These are phyloP conservation scores for Ganoderma lucidum DNA, from an alignment of 1,284 basidiomycete genomes.

Conservation along the genomic window DNA sequence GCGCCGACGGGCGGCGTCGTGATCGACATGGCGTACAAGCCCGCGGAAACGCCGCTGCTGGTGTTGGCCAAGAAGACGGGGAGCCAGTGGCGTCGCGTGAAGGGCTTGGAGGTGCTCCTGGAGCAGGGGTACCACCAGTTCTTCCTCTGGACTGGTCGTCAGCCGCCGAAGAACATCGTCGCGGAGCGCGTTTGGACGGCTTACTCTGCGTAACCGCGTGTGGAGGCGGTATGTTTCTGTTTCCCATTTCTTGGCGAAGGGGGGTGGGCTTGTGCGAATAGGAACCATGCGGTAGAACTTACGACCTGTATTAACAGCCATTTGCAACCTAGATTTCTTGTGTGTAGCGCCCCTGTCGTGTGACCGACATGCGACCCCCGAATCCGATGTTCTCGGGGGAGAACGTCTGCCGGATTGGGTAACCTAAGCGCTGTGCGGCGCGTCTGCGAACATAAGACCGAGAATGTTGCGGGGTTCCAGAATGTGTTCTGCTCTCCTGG, in stretches of 20 bases:
- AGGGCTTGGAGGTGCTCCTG: slow-evolving; percentile 85
- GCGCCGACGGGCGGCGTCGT: slow-evolving; percentile 66
- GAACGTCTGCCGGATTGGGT: not conserved
- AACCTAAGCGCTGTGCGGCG: not conserved
- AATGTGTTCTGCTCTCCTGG: not conserved
- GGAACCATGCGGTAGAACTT: not conserved
- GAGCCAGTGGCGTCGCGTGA: slow-evolving; percentile 76
- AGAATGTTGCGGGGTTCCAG: not conserved
- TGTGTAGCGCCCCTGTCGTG: not conserved
- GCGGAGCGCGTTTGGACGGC: slow-evolving; percentile 56
- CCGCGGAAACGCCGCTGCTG: slow-evolving; percentile 76
- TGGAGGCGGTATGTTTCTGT: not conserved
- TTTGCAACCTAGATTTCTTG: not conserved
- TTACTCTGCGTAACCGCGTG: slow-evolving; percentile 42
- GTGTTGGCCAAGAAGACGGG: slow-evolving; percentile 56
- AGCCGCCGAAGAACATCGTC: slow-evolving; percentile 58
- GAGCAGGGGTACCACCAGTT: slow-evolving; percentile 92
- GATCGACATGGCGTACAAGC: slow-evolving; percentile 94
- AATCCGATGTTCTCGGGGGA: slow-evolving; percentile 3
- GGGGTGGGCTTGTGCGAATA: not conserved
- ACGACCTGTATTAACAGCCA: not conserved
- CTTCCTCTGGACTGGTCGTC: slow-evolving; percentile 79
- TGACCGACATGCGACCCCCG: not conserved
- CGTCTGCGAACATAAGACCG: not conserved
- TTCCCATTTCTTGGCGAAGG: not conserved